These are phyloP conservation scores for Musa balbisiana DNA, from an alignment of 202 grass and related monocot genomes.

Conservation along the genomic window DNA sequence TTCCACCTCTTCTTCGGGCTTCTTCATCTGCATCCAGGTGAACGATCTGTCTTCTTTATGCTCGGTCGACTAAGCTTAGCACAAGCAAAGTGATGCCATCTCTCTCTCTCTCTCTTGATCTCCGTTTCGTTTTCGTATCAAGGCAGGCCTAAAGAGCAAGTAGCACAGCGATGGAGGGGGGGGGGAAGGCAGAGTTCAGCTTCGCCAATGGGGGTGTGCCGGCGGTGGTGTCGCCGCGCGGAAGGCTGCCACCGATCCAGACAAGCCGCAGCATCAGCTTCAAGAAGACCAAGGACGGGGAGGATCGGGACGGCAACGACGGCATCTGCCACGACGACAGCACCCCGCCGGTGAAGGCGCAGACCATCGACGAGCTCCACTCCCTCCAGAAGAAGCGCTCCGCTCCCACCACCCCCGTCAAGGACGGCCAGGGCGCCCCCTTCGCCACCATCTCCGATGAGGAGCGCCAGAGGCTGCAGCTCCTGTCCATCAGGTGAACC, in stretches of 20 bases:
- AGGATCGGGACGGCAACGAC: neutral
- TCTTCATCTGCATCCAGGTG: neutral
- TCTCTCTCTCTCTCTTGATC: neutral
- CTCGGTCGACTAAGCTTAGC: too few species aligned
- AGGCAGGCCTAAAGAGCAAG: neutral
- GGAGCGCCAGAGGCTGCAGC: conserved; percentile 16
- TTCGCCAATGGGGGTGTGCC: neutral
- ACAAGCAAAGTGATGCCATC: neutral
- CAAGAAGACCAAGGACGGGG: neutral
- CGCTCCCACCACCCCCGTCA: conserved; percentile 4
- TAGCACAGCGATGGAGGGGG: neutral
- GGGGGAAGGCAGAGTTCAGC: neutral
- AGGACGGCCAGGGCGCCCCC: neutral
- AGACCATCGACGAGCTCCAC: conserved; percentile 22
- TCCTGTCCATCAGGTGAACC: conserved; percentile 19
- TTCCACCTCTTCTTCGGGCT: neutral
- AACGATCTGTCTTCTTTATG: neutral
- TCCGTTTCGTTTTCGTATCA: neutral
- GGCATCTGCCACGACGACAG: conserved; percentile 23
- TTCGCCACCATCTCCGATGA: conserved; percentile 10
- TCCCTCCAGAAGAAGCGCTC: conserved; percentile 17
- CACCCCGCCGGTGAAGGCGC: conserved; percentile 10
- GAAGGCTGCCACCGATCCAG: conserved; percentile 10
- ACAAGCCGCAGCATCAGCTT: conserved; percentile 1
- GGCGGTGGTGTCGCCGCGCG: neutral